Evolutionary conservation across 352 stramenopile genomes (phyloP), one percentile per base, ranked within the genome.

Genomic region (Phytopythium cucurbitacearum): DNA sequence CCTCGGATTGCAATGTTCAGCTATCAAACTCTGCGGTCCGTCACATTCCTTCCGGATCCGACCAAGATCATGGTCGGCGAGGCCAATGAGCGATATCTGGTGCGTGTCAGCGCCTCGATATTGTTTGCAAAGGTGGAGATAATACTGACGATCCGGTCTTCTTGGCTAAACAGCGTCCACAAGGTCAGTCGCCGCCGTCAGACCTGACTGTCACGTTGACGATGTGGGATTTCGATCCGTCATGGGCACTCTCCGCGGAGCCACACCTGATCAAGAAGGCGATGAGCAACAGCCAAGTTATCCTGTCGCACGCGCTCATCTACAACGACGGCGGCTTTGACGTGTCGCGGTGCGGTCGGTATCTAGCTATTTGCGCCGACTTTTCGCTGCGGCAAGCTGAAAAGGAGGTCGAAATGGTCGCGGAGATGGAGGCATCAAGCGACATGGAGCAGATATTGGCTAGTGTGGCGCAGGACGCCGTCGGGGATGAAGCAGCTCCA

Each of bases 241-340:
- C 81, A 13, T 94, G 84, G 84, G 73, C 84, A 5, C 51, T 89
- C 21, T 80, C 84, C 3, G 64, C 78, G 3, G 80, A 94, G 55
- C 84, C 81, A 11, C 59, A 88, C 9, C 56, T 88, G 39, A 76
- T 70, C 37, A 90, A 87, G 53, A 91, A 91, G 51, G 84, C 84
- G 8, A 94, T 94, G 84, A 77, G 87, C 51, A 90, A 91, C 56
- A 88, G 81, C 32, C 82, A 80, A 8, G 67, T 88, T 0, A 80
- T 95, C 56, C 64, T 98, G 41, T 92, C 87, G 1, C 86, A 97
- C 53, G 92, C 96, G 4, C 79, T 98, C 49, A 87, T 99, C 33
- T 99, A 99, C 71, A 99, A 98, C 62, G 95, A 99, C 66, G 95
- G 96, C 47, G 96, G 96, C 38, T 98, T 99, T 70, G 96, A 99